Conservation (phyloP, 345 rosid genomes). For the Luvunga scandens region DNA sequence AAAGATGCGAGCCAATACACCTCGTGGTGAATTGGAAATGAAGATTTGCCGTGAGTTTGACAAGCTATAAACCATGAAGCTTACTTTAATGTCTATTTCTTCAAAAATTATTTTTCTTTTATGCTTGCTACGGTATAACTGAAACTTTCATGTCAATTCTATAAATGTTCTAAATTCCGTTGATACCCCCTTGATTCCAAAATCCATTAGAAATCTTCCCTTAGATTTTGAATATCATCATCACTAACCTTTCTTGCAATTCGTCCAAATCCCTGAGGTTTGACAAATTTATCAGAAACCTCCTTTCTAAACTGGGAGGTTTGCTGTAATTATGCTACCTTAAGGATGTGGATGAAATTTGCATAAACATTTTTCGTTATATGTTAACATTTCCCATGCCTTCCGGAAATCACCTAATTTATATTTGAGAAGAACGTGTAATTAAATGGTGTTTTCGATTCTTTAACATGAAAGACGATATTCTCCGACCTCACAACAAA, state of each 20-base stretch:
- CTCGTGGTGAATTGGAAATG: conserved; percentile 44
- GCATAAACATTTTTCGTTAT: background rate
- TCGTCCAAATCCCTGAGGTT: no score
- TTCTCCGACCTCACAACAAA: background rate
- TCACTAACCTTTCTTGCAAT: background rate
- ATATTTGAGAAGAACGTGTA: background rate
- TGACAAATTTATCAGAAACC: background rate
- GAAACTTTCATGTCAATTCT: background rate
- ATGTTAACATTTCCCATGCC: background rate
- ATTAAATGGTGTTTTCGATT: background rate
- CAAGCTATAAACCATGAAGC: background rate
- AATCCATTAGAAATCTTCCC: background rate
- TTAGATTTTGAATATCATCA: background rate
- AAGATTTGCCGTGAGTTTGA: conserved; percentile 36
- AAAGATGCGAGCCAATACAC: conserved; percentile 39
- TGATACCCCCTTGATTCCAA: no score
- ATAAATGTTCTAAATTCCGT: no score
- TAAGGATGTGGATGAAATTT: background rate
- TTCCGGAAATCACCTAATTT: background rate
- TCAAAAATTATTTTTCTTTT: background rate
- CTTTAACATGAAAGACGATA: background rate
- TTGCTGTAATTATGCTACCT: background rate
- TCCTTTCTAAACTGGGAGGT: background rate
- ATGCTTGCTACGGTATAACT: background rate
- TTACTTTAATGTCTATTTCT: background rate